These are phyloP conservation scores for Tetraselmis striata DNA, from an alignment of 139 green algal genomes.

Conservation along the genomic window DNA sequence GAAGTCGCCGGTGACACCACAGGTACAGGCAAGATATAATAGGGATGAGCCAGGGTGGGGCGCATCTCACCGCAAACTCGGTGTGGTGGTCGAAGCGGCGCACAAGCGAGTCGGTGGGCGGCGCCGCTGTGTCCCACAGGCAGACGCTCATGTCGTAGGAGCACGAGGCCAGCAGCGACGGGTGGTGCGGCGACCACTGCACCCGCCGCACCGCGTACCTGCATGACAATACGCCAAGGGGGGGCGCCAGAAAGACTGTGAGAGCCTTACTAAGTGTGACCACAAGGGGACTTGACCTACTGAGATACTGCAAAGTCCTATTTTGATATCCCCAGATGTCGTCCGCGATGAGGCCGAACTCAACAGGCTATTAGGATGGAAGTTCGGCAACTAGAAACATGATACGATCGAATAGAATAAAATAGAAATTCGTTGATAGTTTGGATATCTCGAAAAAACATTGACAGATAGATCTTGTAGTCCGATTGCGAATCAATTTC, in stretches of 20 bases:
- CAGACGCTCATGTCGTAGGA: conserved; percentile 95
- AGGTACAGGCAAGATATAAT: too few relatives aligned
- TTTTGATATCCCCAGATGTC: neutral
- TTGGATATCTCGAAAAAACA: too few relatives aligned
- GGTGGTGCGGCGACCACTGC: conserved; percentile 78
- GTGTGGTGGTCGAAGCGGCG: conserved; percentile 66
- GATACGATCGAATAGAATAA: too few relatives aligned
- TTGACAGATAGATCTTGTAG: too few relatives aligned
- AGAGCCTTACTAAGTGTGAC: too few relatives aligned
- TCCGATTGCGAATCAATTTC: too few relatives aligned
- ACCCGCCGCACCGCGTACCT: conserved; percentile 86
- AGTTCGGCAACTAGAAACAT: too few relatives aligned
- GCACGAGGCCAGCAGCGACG: conserved; percentile 70
- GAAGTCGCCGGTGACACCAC: too few relatives aligned
- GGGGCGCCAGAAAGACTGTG: neutral
- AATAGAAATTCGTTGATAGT: too few relatives aligned
- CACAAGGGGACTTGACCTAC: neutral
- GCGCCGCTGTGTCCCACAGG: conserved; percentile 79
- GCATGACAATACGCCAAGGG: conserved; percentile 31
- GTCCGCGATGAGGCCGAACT: neutral
- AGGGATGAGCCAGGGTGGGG: too few relatives aligned
- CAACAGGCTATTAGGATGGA: too few relatives aligned
- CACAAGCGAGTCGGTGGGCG: conserved; percentile 22
- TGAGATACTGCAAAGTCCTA: neutral
- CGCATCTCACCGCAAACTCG: conserved; percentile 86